phyloP scores from a whole-genome alignment of 2,329 filamentous ascomycete species.

The Penicillium palitans region DNA sequence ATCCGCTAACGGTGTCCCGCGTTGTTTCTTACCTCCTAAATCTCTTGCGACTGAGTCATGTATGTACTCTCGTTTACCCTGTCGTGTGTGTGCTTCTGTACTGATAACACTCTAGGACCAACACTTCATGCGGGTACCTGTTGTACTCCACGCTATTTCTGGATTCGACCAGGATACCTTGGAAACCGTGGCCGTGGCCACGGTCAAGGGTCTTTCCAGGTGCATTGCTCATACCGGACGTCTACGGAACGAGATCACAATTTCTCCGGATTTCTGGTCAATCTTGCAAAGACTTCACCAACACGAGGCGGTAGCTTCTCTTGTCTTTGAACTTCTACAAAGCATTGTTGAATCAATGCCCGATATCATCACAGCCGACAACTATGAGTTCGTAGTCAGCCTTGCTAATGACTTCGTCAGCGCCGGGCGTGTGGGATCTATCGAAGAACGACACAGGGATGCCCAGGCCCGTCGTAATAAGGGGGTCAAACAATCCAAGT shows the following conservation, averaged over 20 bases:
- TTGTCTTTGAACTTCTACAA: slow-evolving; percentile 86
- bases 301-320: slow-evolving; percentile 67
- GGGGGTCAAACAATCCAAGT: slow-evolving; percentile 53
- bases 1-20: slow-evolving; percentile 79
- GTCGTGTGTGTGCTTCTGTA: background rate
- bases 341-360: slow-evolving; percentile 70
- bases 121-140: slow-evolving; percentile 86
- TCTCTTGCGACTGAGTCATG: slow-evolving; percentile 80
- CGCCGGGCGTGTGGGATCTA: slow-evolving; percentile 70
- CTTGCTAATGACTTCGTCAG: slow-evolving; percentile 89
- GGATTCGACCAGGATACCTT: slow-evolving; percentile 78
- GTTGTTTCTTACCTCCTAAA: slow-evolving; percentile 83
- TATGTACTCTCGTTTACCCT: slow-evolving; percentile 49
- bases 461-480: slow-evolving; percentile 53
- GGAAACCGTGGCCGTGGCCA: slow-evolving; percentile 70
- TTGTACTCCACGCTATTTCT: slow-evolving; percentile 87
- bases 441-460: slow-evolving; percentile 69
- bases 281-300: slow-evolving; percentile 75
- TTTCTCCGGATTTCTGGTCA: slow-evolving; percentile 95
- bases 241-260: slow-evolving; percentile 87
- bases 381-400: slow-evolving; percentile 84
- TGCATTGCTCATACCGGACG: slow-evolving; percentile 77
- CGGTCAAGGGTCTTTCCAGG: slow-evolving; percentile 74
- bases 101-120: slow-evolving; percentile 61
- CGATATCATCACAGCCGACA: slow-evolving; percentile 86